Evolutionary conservation across 2,329 filamentous ascomycete genomes (phyloP).

Genomic region (Botrytis elliptica): DNA sequence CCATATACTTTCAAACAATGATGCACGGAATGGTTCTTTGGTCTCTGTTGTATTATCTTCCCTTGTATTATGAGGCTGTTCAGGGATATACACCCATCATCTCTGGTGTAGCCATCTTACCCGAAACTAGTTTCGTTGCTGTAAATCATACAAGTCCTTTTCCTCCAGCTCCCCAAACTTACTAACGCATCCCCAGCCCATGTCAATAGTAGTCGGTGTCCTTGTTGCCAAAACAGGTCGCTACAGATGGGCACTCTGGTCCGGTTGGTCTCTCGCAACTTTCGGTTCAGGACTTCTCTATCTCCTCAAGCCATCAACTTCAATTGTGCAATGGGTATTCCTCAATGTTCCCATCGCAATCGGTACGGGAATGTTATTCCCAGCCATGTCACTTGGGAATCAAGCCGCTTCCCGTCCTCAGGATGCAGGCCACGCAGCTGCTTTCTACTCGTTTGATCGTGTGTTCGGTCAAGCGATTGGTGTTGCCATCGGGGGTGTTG

Average conservation of each 20-base stretch:
- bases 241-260: slow-evolving; percentile 56
- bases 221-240: slow-evolving; percentile 54
- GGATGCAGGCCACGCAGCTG: slow-evolving; percentile 60
- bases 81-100: slow-evolving; percentile 54
- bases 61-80: slow-evolving; percentile 52
- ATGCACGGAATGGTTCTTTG: slow-evolving; percentile 58
- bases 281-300: slow-evolving; percentile 57
- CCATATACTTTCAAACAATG: slow-evolving; percentile 53
- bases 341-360: slow-evolving; percentile 59
- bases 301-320: slow-evolving; percentile 50
- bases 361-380: slow-evolving; percentile 64
- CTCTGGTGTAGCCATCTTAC: slow-evolving; percentile 56
- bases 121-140: slow-evolving; percentile 63
- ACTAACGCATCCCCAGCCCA: slow-evolving; percentile 52
- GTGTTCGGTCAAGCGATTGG: slow-evolving; percentile 64
- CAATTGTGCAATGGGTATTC: slow-evolving; percentile 56
- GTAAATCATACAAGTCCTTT: slow-evolving; percentile 22
- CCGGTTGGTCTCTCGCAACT: slow-evolving; percentile 60
- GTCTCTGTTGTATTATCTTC: slow-evolving; percentile 55
- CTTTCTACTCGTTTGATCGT: slow-evolving; percentile 66
- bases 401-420: slow-evolving; percentile 58
- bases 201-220: slow-evolving; percentile 55
- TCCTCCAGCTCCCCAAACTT: slow-evolving; percentile 38
- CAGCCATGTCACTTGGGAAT: slow-evolving; percentile 60
- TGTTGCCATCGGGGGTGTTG: slow-evolving; percentile 64